Base-by-base conservation (phyloP, 2,329 filamentous ascomycete genomes). In the Colletotrichum chlorophyti region DNA sequence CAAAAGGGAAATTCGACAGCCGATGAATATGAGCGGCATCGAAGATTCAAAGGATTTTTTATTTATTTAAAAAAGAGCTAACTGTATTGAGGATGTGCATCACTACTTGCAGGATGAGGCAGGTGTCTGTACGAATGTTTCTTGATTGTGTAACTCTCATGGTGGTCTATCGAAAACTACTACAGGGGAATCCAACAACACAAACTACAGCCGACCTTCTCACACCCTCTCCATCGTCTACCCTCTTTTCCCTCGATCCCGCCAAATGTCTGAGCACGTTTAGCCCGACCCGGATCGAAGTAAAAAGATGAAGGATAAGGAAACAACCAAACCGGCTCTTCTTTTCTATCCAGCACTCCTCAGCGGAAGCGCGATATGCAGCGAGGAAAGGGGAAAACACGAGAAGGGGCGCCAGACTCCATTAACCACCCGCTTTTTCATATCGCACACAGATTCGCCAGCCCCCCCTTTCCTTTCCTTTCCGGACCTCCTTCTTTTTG, bases 381-480 rank as follows among this genome's bases (percentile, higher is more conserved):
- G 19, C 21, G 26, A 15, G 8, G 42, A 31, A 27, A 31, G 17
- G 42, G 37, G 38, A 32, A 55, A 60, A 55, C 24, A 55, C 31
- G 43, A 55, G n/a, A n/a, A n/a, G 45, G 38, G 29, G 51, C 55
- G 55, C 55, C 55, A 40, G 55, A 59, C 51, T 55, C 55, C 55
- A 31, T 37, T 49, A 45, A 50, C 24, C 43, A 55, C 43, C 51
- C 51, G 51, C 52, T 55, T 49, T 55, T 26, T 27, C 45, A 45
- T 19, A 32, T 38, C 31, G 50, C 51, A 45, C 26, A 31, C 40
- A 35, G 14, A 17, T 19, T 15, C 32, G 15, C 21, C 45, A 11
- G 15, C 26, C 12, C 17, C 21, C 3, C 24, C 48, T 29, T 29
- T 15, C n/a, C 19, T 11, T 32, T 19, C 17, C 12, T 9, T 14